These are phyloP conservation scores for Glycine latifolia DNA, from an alignment of 306 rosid species.

Conservation along the genomic window DNA sequence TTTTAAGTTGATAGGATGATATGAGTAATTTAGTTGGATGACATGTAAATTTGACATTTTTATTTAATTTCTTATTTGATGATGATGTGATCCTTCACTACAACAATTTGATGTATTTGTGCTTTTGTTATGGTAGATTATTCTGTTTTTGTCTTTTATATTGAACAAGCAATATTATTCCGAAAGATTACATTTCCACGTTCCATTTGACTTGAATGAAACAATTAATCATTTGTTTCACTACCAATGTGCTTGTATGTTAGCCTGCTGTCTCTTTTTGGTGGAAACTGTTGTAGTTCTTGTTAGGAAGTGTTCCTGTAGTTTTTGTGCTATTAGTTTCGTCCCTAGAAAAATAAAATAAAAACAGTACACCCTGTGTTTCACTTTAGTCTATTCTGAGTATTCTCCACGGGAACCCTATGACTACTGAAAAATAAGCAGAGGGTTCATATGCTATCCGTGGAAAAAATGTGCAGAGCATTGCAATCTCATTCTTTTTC, in stretches of 20 bases:
- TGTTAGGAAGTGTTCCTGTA: background rate
- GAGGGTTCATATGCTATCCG: too few species aligned
- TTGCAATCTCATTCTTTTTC: background rate
- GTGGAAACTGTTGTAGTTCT: background rate
- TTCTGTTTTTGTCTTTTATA: background rate
- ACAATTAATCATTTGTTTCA: background rate
- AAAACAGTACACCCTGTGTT: too few species aligned
- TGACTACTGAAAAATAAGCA: too few species aligned
- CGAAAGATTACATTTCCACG: background rate
- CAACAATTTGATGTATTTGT: background rate
- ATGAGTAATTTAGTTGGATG: background rate
- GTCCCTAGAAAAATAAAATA: too few species aligned
- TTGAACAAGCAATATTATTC: background rate
- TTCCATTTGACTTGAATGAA: conserved; percentile 15
- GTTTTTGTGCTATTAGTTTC: background rate
- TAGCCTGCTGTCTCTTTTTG: too few species aligned
- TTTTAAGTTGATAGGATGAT: conserved; percentile 16
- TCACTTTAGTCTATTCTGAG: too few species aligned
- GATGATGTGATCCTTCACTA: background rate
- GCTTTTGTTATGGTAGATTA: too few species aligned
- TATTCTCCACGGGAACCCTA: too few species aligned
- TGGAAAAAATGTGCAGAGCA: background rate
- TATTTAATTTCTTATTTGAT: background rate
- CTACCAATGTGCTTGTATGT: background rate
- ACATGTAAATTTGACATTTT: background rate